A percentile compares a stretch with the other conserved stretches of the same genome.
These are phyloP conservation scores for Sphaerulina vaccinii DNA, from an alignment of 2,329 filamentous ascomycete species.

Conservation along the genomic window DNA sequence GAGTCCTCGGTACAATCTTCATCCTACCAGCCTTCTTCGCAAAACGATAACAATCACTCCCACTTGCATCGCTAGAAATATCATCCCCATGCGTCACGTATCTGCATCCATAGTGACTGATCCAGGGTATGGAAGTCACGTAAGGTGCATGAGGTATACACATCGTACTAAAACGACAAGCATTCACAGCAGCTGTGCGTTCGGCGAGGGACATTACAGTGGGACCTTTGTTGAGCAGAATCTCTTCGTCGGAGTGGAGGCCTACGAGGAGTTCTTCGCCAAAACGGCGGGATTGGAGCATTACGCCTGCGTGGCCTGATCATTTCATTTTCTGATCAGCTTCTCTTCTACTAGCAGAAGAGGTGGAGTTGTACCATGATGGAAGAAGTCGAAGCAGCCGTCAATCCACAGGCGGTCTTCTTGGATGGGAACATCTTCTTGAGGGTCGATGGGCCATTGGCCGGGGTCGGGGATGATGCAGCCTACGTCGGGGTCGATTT, in stretches of 20 bases:
- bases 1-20: conserved; percentile 94
- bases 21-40: conserved; percentile 93
- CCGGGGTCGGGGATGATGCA: conserved; percentile 52
- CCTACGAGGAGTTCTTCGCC: conserved; percentile 87
- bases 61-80: conserved; percentile 89
- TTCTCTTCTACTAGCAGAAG: conserved; percentile 5
- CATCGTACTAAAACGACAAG: conserved; percentile 89
- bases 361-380: conserved; percentile 60
- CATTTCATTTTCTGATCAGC: conserved; percentile 19
- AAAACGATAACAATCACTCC: conserved; percentile 96
- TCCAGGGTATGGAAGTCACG: conserved; percentile 90
- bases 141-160: conserved; percentile 86
- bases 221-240: conserved; percentile 94
- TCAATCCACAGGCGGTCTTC: conserved; percentile 92
- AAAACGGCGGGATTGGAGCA: conserved; percentile 90
- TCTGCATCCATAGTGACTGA: conserved; percentile 89
- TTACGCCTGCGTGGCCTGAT: conserved; percentile 80
- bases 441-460: conserved; percentile 64
- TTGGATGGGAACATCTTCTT: conserved; percentile 57
- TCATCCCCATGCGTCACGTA: conserved; percentile 97
- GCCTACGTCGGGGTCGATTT: conserved; percentile 35
- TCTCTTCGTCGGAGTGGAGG: conserved; percentile 92
- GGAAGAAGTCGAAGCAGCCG: conserved; percentile 98
- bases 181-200: conserved; percentile 87
- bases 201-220: conserved; percentile 95